These are phyloP conservation scores for Turritis glabra DNA, from an alignment of 345 rosid genomes.

Conservation along the genomic window DNA sequence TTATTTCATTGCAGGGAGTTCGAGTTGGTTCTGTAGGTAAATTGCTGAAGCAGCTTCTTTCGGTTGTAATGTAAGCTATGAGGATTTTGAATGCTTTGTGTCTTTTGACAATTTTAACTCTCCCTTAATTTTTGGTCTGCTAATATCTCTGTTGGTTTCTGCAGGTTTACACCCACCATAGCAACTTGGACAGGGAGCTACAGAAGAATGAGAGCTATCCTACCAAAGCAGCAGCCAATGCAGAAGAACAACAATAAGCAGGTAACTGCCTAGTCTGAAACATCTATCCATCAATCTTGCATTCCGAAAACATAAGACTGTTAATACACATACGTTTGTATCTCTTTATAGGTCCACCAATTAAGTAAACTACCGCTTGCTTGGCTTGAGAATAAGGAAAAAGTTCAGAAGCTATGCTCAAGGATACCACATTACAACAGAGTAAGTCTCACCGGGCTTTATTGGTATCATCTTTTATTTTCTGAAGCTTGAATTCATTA, in stretches of 20 bases:
- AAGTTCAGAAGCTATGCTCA: constrained; percentile 61
- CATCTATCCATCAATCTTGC: constrained; percentile 8
- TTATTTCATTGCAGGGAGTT: constrained; percentile 48
- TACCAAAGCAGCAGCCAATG: constrained; percentile 79
- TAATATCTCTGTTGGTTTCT: constrained; percentile 17
- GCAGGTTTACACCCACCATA: constrained; percentile 79
- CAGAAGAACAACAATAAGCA: constrained; percentile 60
- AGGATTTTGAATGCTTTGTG: neutral
- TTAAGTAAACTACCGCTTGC: constrained; percentile 59
- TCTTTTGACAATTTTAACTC: neutral
- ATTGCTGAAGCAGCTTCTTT: constrained; percentile 59
- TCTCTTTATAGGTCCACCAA: constrained; percentile 55
- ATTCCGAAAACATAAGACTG: neutral
- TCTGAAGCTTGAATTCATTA: neutral
- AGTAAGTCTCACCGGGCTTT: constrained; percentile 37
- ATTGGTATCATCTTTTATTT: neutral
- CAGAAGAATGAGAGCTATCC: constrained; percentile 65
- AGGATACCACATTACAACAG: constrained; percentile 72
- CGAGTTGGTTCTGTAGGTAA: constrained; percentile 44
- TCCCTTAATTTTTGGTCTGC: neutral
- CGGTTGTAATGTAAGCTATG: constrained; percentile 65
- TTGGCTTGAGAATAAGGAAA: constrained; percentile 64
- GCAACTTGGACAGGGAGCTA: constrained; percentile 84
- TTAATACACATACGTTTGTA: neutral
- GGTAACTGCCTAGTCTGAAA: constrained; percentile 41